Percentiles rank a stretch among this genome's conserved stretches.
Conservation (phyloP, 2,329 filamentous ascomycete species). For the Phaeosphaeriaceae sp. region DNA sequence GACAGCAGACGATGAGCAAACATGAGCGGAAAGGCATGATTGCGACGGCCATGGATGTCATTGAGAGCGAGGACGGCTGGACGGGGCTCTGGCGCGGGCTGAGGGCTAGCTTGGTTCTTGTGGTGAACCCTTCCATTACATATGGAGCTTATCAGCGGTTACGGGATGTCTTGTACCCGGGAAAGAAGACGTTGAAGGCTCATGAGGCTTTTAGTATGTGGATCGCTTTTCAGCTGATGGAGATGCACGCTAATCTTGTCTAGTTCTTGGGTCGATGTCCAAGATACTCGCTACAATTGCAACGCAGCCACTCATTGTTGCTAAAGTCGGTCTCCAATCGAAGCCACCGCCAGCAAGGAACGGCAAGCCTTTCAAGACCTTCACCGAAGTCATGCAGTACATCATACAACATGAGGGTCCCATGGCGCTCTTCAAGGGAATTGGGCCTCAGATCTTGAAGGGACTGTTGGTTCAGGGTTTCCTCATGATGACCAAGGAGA, state of each 20-base stretch:
- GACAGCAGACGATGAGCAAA: conserved; percentile 92
- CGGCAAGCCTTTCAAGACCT: conserved; percentile 92
- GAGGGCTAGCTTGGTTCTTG: conserved; percentile 93
- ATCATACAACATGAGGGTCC: conserved; percentile 88
- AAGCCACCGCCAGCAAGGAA: conserved; percentile 83
- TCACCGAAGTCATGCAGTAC: conserved; percentile 92
- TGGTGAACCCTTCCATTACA: conserved; percentile 96
- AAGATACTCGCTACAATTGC: conserved; percentile 90
- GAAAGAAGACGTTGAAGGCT: conserved; percentile 75
- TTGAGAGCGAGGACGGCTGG: conserved; percentile 88
- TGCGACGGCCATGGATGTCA: conserved; percentile 86
- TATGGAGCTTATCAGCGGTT: conserved; percentile 96
- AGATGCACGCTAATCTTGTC: conserved; percentile 16
- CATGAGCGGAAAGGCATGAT: conserved; percentile 83
- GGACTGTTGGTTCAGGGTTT: conserved; percentile 93
- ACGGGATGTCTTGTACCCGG: conserved; percentile 77
- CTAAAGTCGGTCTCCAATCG: conserved; percentile 95
- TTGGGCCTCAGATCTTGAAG: conserved; percentile 91
- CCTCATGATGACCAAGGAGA: conserved; percentile 99
- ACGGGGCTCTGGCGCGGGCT: conserved; percentile 91
- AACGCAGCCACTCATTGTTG: conserved; percentile 95
- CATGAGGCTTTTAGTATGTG: conserved; percentile 90
- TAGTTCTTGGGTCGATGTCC: conserved; percentile 89
- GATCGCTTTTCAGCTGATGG: background rate
- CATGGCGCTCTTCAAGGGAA: conserved; percentile 92